phyloP scores from a whole-genome alignment of 345 rosid genomes.

The Brassica rapa region DNA sequence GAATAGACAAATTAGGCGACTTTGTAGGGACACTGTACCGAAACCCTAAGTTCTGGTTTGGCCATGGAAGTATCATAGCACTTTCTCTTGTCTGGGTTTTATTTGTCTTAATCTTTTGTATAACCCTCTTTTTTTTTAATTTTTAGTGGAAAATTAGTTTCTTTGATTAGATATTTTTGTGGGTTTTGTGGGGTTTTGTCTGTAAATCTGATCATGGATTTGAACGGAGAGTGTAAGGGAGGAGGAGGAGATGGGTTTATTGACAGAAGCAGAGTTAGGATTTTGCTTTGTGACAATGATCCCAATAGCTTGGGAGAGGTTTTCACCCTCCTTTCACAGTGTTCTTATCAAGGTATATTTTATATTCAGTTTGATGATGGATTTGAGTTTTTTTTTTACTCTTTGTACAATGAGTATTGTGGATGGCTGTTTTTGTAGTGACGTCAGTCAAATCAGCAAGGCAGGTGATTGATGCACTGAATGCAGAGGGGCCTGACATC shows the following conservation, averaged over 20 bases:
- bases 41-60: constrained; percentile 27
- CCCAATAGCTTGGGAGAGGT: constrained; percentile 74
- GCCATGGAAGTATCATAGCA: constrained; percentile 51
- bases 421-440: constrained; percentile 46
- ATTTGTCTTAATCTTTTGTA: background rate
- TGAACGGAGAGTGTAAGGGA: constrained; percentile 59
- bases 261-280: constrained; percentile 97
- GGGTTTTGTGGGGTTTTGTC: constrained; percentile 24
- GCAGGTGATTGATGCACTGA: constrained; percentile 92
- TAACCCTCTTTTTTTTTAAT: background rate
- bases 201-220: constrained; percentile 52
- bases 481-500: constrained; percentile 94
- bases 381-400: background rate
- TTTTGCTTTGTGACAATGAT: constrained; percentile 91
- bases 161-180: constrained; percentile 14
- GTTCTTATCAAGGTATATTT: constrained; percentile 88
- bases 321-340: constrained; percentile 72
- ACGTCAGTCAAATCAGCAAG: constrained; percentile 88
- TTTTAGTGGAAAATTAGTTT: constrained; percentile 14
- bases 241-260: constrained; percentile 69
- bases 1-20: constrained; percentile 22
- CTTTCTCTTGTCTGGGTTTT: constrained; percentile 9
- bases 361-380: constrained; percentile 14
- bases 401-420: background rate
- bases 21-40: constrained; percentile 30